Evolutionary conservation across 352 stramenopile genomes (phyloP), one percentile per base, ranked within the genome.

Genomic region (Phytophthora fragariaefolia): DNA sequence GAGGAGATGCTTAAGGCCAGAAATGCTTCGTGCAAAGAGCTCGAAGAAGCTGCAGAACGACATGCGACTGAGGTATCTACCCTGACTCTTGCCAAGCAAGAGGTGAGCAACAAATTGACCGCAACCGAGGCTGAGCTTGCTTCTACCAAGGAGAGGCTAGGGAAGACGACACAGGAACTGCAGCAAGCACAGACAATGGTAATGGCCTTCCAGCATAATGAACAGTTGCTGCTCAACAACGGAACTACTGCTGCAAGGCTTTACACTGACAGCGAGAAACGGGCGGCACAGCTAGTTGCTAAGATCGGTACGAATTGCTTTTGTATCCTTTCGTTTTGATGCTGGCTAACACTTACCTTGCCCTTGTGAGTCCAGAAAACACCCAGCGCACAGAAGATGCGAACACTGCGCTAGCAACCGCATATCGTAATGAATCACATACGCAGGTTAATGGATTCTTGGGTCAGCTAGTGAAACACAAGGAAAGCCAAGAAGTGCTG

Each of bases 1-100:
- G 89, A 96, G 67, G 88, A 97, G 12, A 90, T 96, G 59, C 66
- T 96, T 0, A 89, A 93, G 43, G 78, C 54, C 43, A 84, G 83
- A 23, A 89, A 79, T 10, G 66, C 74, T 13, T 50, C 65, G 5
- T 85, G 80, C 47, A 91, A 93, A 62, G 85, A 95, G 38, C 69
- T 95, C 0, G 89, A 95, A 51, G 87, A 93, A 58, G 71, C 78
- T 43, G 66, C 89, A 5, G 64, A 87, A 42, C 63, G 69, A 8
- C 73, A 91, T 55, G 78, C 80, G 49, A 71, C 63, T 23, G 77
- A 92, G 32, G 62, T 89, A 13, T 66, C 73, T 7, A 57, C 73
- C 4, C 20, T 94, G 8, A 72, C 80, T 32, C 54, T 58, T 17
- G 80, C 68, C 3, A 90, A 90, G 22, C 52, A 78, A 36, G 73